Evolutionary conservation across 1,284 basidiomycete genomes (phyloP), one percentile per base, ranked within the genome.

Genomic region (Apiotrichum domesticum): DNA sequence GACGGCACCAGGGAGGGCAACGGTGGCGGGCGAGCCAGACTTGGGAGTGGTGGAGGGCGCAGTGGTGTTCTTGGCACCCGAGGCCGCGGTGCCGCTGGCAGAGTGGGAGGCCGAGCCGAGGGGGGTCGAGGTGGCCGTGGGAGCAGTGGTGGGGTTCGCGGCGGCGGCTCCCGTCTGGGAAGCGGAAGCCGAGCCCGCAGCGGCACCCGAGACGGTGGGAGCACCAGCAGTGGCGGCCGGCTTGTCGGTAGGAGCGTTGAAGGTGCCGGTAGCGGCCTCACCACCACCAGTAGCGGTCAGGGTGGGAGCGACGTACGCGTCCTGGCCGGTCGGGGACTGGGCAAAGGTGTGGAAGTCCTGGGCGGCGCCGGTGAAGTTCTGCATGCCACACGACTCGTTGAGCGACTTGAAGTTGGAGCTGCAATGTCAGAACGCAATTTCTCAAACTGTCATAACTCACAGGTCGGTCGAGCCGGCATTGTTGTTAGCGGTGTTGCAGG

Each of bases 401-500:
- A 76, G 69, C 33, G 66, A 51, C 10, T 71, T 45, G 60, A 69
- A 76, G 63, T 75, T 68, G 52, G 62, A 42, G 44, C 43, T 43
- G 33, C 2, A 15, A 21, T 7, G 46, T 35, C 6, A 13, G 52
- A 13, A 11, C 14, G 21, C 21, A 21, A 21, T 21, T 21, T 39
- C 13, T 39, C 37, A 39, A 39, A 39, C 37, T 37, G 7, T 39
- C 37, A 39, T 3, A 3, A 40, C 51, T 46, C 29, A 52, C 51
- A 74, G 41, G 32, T 59, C 57, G 40, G 74, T 76, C 10, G 9
- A 6, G 21, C 71, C 63, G 37, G 65, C 52, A 68, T 75, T 74
- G 58, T 56, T 57, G 67, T 74, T 75, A 62, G 66, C 69, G 29
- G 72, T 70, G 70, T 76, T 76, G 66, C 74, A 76, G n/a, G 67